These are phyloP conservation scores for Fomes fomentarius DNA, from an alignment of 1,284 basidiomycete species.

Conservation along the genomic window DNA sequence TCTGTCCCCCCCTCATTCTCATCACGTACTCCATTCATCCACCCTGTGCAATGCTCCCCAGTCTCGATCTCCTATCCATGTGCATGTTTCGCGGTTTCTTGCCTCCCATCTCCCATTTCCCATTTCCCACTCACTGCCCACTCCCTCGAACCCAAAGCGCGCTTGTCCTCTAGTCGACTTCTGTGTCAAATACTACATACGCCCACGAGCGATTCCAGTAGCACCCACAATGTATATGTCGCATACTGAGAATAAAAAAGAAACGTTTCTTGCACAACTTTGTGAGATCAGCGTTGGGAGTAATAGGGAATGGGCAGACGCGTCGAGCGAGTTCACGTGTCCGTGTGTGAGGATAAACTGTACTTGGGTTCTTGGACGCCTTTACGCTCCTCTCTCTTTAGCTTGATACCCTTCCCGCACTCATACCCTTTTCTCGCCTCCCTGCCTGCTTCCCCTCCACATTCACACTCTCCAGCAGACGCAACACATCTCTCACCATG, in stretches of 20 bases:
- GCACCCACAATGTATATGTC: conserved; percentile 7
- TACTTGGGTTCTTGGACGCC: not conserved
- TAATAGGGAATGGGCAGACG: conserved; percentile 1
- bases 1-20: not conserved
- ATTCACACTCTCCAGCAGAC: not conserved
- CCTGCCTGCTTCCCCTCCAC: not conserved
- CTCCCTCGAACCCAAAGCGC: not conserved
- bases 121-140: not conserved
- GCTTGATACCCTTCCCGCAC: not conserved
- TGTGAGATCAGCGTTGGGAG: too few relatives aligned
- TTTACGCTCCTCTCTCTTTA: not conserved
- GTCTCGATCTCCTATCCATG: not conserved
- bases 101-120: not conserved
- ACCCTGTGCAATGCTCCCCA: not conserved
- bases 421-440: not conserved
- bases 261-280: not conserved
- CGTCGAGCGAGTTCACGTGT: conserved; percentile 8
- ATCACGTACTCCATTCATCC: not conserved
- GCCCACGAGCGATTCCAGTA: not conserved
- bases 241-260: not conserved
- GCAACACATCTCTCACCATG: conserved; percentile 18
- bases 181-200: too few relatives aligned
- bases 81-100: not conserved
- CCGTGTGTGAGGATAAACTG: not conserved
- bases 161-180: not conserved